Evolutionary conservation across 139 green algal genomes (phyloP).

Genomic region (Volvox africanus): DNA sequence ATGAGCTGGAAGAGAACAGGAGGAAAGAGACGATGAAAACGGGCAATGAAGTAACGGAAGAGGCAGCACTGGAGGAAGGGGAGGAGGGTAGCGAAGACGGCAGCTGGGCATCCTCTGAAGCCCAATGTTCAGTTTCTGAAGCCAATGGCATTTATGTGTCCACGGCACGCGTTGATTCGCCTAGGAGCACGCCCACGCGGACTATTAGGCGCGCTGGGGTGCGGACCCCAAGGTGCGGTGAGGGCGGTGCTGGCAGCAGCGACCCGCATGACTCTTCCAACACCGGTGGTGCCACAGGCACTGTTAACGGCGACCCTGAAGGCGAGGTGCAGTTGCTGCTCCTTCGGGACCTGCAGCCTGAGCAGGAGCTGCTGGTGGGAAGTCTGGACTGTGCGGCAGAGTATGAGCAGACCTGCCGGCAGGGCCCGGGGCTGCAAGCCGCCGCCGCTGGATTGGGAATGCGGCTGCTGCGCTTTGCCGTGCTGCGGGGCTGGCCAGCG

Average conservation of each 20-base stretch:
- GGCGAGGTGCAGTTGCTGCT: conserved; percentile 3
- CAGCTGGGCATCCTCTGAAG: not conserved
- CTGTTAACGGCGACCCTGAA: not conserved
- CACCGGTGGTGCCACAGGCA: not conserved
- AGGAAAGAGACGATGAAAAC: not conserved
- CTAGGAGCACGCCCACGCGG: no score
- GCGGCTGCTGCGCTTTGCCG: conserved; percentile 30
- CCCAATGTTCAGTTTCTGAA: not conserved
- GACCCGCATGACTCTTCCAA: not conserved
- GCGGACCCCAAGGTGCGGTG: not conserved
- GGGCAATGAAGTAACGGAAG: not conserved
- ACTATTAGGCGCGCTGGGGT: no score
- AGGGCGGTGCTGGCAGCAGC: not conserved
- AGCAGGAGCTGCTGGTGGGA: conserved; percentile 2
- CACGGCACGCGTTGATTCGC: no score
- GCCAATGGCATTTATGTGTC: not conserved
- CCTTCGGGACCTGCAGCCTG: conserved; percentile 13
- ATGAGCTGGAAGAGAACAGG: not conserved
- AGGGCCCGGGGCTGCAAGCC: not conserved
- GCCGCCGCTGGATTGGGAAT: conserved; percentile 16
- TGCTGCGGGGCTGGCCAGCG: conserved; percentile 25
- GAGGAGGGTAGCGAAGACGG: not conserved
- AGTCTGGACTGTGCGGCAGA: conserved; percentile 30
- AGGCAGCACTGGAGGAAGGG: not conserved
- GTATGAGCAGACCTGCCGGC: conserved; percentile 2